Evolutionary conservation across 169 alveolate species (phyloP).

Genomic region (Plasmodium ovale): DNA sequence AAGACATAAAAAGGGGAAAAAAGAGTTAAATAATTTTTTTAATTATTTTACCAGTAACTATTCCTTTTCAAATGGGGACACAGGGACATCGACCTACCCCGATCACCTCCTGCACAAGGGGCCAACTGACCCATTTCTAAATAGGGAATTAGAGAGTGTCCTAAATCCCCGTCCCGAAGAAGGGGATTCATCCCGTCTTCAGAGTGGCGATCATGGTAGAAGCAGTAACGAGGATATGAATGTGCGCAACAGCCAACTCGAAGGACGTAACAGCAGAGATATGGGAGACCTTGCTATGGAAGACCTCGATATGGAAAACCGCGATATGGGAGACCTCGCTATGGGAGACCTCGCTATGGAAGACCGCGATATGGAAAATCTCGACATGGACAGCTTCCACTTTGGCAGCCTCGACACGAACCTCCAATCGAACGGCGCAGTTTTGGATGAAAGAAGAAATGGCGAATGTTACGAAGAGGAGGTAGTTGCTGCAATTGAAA

Average conservation of each 20-base stretch:
- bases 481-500: constrained; percentile 16
- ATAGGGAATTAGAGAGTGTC: background rate
- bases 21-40: constrained; percentile 37
- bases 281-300: background rate
- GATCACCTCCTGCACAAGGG: background rate
- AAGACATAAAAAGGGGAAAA: constrained; percentile 1
- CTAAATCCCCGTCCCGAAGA: background rate
- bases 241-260: background rate
- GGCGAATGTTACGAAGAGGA: constrained; percentile 25
- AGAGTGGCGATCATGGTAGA: background rate
- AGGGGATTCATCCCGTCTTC: background rate
- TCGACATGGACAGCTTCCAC: background rate
- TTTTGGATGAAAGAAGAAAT: background rate
- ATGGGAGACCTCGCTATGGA: too few relatives aligned
- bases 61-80: background rate
- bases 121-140: background rate
- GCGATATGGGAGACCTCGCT: background rate
- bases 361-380: background rate
- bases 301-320: background rate
- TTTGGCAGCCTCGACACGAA: too few relatives aligned
- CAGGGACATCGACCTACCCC: background rate
- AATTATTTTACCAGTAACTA: background rate
- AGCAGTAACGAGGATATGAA: background rate
- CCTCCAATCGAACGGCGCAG: too few relatives aligned
- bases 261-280: background rate